Evolutionary conservation across 371 early-diverging fungal genomes (phyloP), one percentile per base, ranked within the genome.

Genomic region (Fennellomyces sp.): DNA sequence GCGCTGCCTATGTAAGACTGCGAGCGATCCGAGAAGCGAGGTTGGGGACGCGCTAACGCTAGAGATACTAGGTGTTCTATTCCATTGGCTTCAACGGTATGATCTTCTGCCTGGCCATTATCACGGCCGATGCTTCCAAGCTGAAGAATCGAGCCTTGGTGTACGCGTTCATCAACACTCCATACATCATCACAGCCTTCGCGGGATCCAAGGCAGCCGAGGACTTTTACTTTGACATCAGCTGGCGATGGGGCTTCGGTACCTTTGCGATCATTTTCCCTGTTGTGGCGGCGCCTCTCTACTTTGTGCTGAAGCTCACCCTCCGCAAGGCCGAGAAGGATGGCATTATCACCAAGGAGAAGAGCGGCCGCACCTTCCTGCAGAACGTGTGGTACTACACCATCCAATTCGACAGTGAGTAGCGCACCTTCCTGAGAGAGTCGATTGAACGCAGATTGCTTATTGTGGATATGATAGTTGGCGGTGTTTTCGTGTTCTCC

Each of bases 1-100:
- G 63, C 42, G 63, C 63, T 41, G 63, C 63, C 35, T 60, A 65
- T 65, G 66, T 65, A 65, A 45, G 56, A 48, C 19, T 12, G n/a
- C n/a, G n/a, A n/a, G n/a, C n/a, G n/a, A n/a, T n/a, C n/a, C n/a
- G n/a, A n/a, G n/a, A n/a, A n/a, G n/a, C n/a, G n/a, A n/a, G n/a
- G n/a, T n/a, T n/a, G n/a, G 21, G 5, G 15, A 39, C 13, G 23
- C 2, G 8, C n/a, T 52, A 53, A 53, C 10, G 23, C 2, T 33
- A 5, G 0, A 1, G 13, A 49, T 53, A 23, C 12, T 42, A 56
- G 62, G 62, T 61, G 2, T 61, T 61, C 39, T 61, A 61, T 21
- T 30, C 39, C 27, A 29, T 61, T 25, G 62, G 62, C 13, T 61
- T 61, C 38, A 56, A 56, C 15, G 62, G 62, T 28, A 61, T 61